Base-by-base conservation (phyloP, 2,329 filamentous ascomycete genomes). In the Teratosphaeriaceae sp. region DNA sequence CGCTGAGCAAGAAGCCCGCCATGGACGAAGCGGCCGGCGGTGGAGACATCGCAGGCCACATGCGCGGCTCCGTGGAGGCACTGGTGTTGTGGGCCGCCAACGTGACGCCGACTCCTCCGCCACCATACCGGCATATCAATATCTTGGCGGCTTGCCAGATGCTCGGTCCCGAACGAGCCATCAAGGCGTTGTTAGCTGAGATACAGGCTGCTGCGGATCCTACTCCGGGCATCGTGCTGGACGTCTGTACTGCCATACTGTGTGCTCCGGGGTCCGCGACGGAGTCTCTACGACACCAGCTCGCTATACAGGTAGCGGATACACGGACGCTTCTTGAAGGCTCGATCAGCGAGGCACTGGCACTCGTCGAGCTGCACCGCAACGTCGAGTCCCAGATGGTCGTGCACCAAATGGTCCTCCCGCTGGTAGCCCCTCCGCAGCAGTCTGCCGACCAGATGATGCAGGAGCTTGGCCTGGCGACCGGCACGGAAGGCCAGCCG, bases 101-200 rank as follows among this genome's bases (percentile, higher is more conserved):
- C 2, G 66, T 46, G 15, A 61, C 62, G 2, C 67, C 75, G 16
- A 72, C 68, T 47, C 70, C 73, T 41, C 75, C 76, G 5, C 73
- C 84, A 0, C 72, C 75, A 9, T 90, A 89, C 60, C 85, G 82
- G 0, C 84, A 88, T 57, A 78, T 82, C 3, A 81, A 85, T 50
- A 67, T 88, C 2, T 72, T 85, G 7, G 72, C 75, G 0, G 78
- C 75, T 0, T 62, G 78, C 26, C 74, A 76, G 43, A 68, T 85
- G 23, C 65, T 84, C 1, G 84, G 84, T 0, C 75, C 82, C 0
- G 75, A 71, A 45, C 69, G 73, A 3, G 65, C 86, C 0, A 63
- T 90, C 1, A 62, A 71, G 2, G 65, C 79, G 5, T 75, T 90
- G 18, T 58, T 87, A 9, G 79, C 87, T 6, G 84, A 88, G 52